Percentiles rank a stretch among this genome's conserved stretches.
phyloP scores from a whole-genome alignment of 805 yeast genomes.

The Candida oleophila region DNA sequence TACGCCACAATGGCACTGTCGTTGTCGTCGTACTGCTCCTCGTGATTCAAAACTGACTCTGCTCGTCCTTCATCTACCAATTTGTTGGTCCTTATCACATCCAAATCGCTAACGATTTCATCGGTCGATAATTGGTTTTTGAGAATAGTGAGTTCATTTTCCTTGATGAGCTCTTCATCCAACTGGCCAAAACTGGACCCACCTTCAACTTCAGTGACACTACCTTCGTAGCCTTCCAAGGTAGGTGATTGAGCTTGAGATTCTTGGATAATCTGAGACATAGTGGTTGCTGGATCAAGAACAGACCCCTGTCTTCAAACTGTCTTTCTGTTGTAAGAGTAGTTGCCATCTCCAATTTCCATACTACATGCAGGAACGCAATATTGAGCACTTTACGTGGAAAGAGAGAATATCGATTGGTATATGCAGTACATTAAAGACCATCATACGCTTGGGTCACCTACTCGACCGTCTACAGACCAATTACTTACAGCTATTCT shows the following conservation, averaged over 20 bases:
- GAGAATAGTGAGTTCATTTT: conserved; percentile 21
- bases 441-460: too few species aligned
- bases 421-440: background rate
- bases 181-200: conserved; percentile 1
- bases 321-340: too few species aligned
- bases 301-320: too few species aligned
- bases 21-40: conserved; percentile 10
- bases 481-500: background rate
- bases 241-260: background rate
- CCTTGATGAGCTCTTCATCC: conserved; percentile 11
- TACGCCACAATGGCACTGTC: background rate
- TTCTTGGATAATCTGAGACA: background rate
- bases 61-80: conserved; percentile 20
- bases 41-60: conserved; percentile 9
- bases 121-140: conserved; percentile 29
- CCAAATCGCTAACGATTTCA: conserved; percentile 26
- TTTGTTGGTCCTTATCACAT: conserved; percentile 25
- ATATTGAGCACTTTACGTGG: too few species aligned
- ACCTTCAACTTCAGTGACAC: conserved; percentile 9
- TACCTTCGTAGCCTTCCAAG: conserved; percentile 10
- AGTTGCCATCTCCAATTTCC: too few species aligned
- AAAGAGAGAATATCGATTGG: too few species aligned
- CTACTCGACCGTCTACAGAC: background rate
- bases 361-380: too few species aligned
- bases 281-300: too few species aligned